Conservation (phyloP, 176 grass and related monocot species). For the Phoenix dactylifera region DNA sequence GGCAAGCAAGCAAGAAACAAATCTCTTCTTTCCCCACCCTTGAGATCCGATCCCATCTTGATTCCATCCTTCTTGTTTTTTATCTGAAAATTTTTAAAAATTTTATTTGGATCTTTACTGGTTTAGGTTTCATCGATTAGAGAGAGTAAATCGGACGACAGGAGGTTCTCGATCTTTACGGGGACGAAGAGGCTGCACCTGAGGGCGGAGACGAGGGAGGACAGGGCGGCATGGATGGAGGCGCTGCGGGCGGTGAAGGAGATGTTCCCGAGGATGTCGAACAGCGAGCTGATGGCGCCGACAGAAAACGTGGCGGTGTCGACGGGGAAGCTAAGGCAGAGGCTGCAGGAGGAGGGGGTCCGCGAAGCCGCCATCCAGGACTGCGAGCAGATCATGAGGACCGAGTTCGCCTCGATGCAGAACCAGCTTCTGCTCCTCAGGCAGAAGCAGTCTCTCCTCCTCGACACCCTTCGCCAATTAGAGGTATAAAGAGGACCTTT, state of each 20-base stretch:
- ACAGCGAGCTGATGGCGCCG: slow-evolving; percentile 67
- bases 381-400: slow-evolving; percentile 61
- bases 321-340: slow-evolving; percentile 60
- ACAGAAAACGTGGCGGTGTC: slow-evolving; percentile 45
- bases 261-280: slow-evolving; percentile 96
- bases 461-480: slow-evolving; percentile 79
- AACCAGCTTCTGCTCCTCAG: slow-evolving; percentile 70
- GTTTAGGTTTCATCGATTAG: slow-evolving; percentile 79
- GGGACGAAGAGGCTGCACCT: slow-evolving; percentile 86
- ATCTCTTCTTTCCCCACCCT: background rate
- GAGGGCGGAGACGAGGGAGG: slow-evolving; percentile 85
- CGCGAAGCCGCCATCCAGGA: slow-evolving; percentile 54
- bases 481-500: slow-evolving; percentile 44
- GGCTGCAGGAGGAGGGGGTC: slow-evolving; percentile 60
- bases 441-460: slow-evolving; percentile 56
- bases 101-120: background rate
- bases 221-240: slow-evolving; percentile 70
- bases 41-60: background rate
- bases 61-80: slow-evolving; percentile 4
- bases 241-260: slow-evolving; percentile 74
- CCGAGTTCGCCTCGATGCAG: slow-evolving; percentile 73
- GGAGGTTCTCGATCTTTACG: slow-evolving; percentile 90
- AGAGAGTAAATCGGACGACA: slow-evolving; percentile 86
- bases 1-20: slow-evolving; percentile 23
- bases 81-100: too few species aligned